Percentiles rank a stretch among this genome's conserved stretches.
These are phyloP conservation scores for Phytophthora hybrid DNA, from an alignment of 352 stramenopile genomes.

Conservation along the genomic window DNA sequence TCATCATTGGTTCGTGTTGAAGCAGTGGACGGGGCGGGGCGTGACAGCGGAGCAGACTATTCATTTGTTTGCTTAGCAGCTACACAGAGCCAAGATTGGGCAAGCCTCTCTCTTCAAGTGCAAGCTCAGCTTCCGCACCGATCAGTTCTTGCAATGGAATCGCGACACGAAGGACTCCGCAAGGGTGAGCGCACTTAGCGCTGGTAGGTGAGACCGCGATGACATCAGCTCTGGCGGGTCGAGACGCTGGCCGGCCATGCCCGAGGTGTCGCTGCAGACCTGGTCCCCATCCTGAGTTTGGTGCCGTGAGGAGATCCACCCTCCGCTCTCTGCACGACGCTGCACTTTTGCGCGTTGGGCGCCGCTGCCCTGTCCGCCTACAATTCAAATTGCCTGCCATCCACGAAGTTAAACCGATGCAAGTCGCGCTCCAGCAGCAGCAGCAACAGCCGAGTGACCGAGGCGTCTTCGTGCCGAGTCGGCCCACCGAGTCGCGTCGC, in stretches of 20 bases:
- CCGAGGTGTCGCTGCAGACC: constrained; percentile 20
- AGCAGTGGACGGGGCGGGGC: constrained; percentile 29
- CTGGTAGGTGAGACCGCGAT: constrained; percentile 3
- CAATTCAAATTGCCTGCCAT: constrained; percentile 42
- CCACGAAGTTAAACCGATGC: constrained; percentile 41
- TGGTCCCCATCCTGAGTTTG: constrained; percentile 40
- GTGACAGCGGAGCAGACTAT: constrained; percentile 33
- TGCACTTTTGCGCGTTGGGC: constrained; percentile 25
- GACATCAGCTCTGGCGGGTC: constrained; percentile 25
- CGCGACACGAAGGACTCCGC: background rate
- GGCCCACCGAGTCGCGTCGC: constrained; percentile 25
- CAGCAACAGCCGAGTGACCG: constrained; percentile 13
- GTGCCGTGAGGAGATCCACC: constrained; percentile 44
- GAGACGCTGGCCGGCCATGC: constrained; percentile 10
- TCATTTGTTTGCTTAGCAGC: constrained; percentile 45
- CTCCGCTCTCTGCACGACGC: constrained; percentile 28
- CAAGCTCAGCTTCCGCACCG: constrained; percentile 5
- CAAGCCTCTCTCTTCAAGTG: constrained; percentile 26
- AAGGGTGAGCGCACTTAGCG: background rate
- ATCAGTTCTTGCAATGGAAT: constrained; percentile 32
- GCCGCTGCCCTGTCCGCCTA: constrained; percentile 39
- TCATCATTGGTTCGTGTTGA: constrained; percentile 40
- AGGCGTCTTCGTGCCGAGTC: constrained; percentile 14
- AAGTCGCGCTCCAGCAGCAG: constrained; percentile 33
- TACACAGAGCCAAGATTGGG: constrained; percentile 17